phyloP scores from a whole-genome alignment of 805 yeast genomes.

The Saccharomyces cerevisiae region DNA sequence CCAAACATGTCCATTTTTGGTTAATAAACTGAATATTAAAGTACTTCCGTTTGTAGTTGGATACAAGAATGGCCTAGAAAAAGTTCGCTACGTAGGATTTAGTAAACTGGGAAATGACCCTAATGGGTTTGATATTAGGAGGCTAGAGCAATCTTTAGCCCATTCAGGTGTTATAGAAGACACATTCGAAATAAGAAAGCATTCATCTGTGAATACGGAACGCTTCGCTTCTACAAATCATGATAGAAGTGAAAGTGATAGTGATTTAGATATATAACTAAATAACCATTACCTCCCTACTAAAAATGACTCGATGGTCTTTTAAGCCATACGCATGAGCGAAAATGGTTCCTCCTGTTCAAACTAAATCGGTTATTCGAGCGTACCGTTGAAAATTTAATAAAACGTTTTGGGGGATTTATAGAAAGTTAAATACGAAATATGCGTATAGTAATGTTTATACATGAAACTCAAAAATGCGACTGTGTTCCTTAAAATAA shows the following conservation, averaged over 20 bases:
- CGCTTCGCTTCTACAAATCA: not conserved
- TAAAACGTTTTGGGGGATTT: not conserved
- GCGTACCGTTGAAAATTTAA: not conserved
- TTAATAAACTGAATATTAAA: slow-evolving; percentile 50
- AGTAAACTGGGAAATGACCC: slow-evolving; percentile 46
- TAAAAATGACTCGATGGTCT: not conserved
- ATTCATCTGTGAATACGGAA: not conserved
- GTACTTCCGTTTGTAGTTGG: slow-evolving; percentile 64
- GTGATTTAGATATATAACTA: slow-evolving; percentile 6
- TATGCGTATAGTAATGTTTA: not conserved
- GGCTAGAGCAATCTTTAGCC: slow-evolving; percentile 39
- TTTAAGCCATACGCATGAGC: not conserved
- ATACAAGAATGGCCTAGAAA: slow-evolving; percentile 53
- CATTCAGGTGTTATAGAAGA: not conserved
- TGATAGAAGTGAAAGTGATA: slow-evolving; percentile 6
- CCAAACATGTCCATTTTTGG: slow-evolving; percentile 63
- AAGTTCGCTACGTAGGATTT: slow-evolving; percentile 59
- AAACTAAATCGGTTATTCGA: not conserved
- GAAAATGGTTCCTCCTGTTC: not conserved
- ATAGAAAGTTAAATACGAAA: not conserved
- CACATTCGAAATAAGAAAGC: not conserved
- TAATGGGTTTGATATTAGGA: slow-evolving; percentile 39
- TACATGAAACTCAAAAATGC: not conserved
- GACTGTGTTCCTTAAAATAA: not conserved
- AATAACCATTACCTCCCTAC: not conserved